A percentile compares a stretch with the other conserved stretches of the same genome.
phyloP scores from a whole-genome alignment of 192 early-diverging fungal genomes.

The Rhizophagus clarus region DNA sequence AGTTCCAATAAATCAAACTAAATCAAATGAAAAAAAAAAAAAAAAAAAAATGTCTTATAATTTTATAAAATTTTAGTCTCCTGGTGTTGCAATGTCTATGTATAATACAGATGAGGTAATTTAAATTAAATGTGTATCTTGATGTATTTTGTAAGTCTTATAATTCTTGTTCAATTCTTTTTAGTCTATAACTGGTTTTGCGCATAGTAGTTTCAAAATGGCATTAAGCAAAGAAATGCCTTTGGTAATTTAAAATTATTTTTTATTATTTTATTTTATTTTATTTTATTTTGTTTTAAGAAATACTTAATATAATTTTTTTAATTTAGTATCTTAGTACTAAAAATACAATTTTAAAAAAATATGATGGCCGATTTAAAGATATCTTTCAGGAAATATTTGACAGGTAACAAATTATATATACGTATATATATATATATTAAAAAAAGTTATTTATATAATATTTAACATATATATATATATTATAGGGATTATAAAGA shows the following conservation, averaged over 20 bases:
- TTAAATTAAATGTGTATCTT: background rate
- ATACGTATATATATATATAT: too few relatives aligned
- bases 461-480: too few relatives aligned
- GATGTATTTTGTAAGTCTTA: background rate
- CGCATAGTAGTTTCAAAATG: constrained; percentile 92
- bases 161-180: background rate
- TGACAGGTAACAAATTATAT: constrained; percentile 51
- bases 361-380: constrained; percentile 98
- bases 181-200: constrained; percentile 89
- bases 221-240: constrained; percentile 90
- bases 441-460: too few relatives aligned
- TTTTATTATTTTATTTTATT: background rate
- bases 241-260: constrained; percentile 42
- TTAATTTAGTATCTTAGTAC: constrained; percentile 82
- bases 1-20: background rate
- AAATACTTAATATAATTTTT: background rate
- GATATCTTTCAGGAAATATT: constrained; percentile 94
- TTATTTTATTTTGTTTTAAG: background rate
- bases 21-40: too few relatives aligned
- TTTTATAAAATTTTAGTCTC: constrained; percentile 40
- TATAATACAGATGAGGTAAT: constrained; percentile 82
- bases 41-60: constrained; percentile 2
- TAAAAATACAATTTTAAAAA: constrained; percentile 98
- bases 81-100: constrained; percentile 95
- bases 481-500: constrained; percentile 70